These are phyloP conservation scores for Coniochaeta pulveracea DNA, from an alignment of 2,329 filamentous ascomycete species.

Conservation along the genomic window DNA sequence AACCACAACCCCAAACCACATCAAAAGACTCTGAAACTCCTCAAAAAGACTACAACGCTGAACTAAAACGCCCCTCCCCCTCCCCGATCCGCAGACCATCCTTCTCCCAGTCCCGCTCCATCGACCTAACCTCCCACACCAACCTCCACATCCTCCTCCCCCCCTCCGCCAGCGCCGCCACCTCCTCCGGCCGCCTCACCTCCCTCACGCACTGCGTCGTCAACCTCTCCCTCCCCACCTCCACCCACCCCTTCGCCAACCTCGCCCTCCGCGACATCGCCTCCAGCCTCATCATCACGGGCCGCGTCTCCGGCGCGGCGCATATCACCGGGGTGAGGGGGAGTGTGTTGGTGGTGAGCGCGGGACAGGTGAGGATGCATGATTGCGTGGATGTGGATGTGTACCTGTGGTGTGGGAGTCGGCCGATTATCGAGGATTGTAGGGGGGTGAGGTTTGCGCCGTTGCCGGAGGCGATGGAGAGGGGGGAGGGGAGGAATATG, in stretches of 20 bases:
- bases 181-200: slow-evolving; percentile 62
- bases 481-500: slow-evolving; percentile 42
- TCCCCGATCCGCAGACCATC: slow-evolving; percentile 43
- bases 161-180: slow-evolving; percentile 56
- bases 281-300: slow-evolving; percentile 63
- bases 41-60: slow-evolving; percentile 44
- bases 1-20: neutral
- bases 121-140: slow-evolving; percentile 56
- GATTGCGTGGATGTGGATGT: slow-evolving; percentile 71
- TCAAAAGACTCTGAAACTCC: neutral
- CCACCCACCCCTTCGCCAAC: slow-evolving; percentile 56
- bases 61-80: slow-evolving; percentile 30
- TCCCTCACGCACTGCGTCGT: slow-evolving; percentile 62
- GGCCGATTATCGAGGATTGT: slow-evolving; percentile 93
- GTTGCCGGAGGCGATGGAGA: slow-evolving; percentile 41
- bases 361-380: slow-evolving; percentile 88
- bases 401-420: slow-evolving; percentile 70
- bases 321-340: slow-evolving; percentile 69
- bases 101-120: slow-evolving; percentile 48
- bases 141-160: slow-evolving; percentile 70
- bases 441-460: slow-evolving; percentile 66
- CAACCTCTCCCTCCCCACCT: slow-evolving; percentile 62
- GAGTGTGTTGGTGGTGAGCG: slow-evolving; percentile 66
- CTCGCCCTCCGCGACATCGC: slow-evolving; percentile 56
- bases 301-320: slow-evolving; percentile 66